Evolutionary conservation across 306 rosid genomes (phyloP).

Genomic region (Quercus mongolica): DNA sequence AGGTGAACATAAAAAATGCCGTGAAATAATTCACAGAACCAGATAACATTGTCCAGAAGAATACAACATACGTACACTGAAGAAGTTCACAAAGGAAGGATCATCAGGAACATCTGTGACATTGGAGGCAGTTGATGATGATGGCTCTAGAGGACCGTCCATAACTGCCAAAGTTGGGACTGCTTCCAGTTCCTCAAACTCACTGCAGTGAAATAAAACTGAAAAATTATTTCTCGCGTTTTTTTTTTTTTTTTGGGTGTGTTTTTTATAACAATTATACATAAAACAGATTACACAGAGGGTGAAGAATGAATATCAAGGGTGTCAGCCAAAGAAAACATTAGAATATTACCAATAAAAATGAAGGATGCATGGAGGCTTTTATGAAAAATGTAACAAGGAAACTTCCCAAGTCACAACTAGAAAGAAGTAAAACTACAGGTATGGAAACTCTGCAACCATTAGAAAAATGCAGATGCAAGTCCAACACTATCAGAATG

Average conservation of each 20-base stretch:
- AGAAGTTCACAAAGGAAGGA: conserved; percentile 55
- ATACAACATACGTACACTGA: conserved; percentile 39
- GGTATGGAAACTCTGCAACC: background rate
- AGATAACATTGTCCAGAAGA: conserved; percentile 4
- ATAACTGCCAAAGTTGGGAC: conserved; percentile 65
- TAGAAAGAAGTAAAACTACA: background rate
- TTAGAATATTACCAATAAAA: background rate
- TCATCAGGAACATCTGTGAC: conserved; percentile 48
- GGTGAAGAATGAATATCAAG: background rate
- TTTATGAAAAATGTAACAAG: background rate
- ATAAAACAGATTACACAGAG: background rate
- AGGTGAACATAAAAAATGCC: background rate
- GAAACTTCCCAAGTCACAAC: background rate
- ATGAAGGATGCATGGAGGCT: background rate
- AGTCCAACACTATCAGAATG: background rate
- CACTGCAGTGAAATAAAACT: conserved; percentile 36
- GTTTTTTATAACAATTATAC: background rate
- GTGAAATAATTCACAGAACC: conserved; percentile 4
- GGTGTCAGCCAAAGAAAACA: background rate
- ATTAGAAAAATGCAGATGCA: background rate
- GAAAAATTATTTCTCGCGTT: conserved; percentile 6
- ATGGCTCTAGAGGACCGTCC: conserved; percentile 58
- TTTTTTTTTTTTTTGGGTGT: too few species aligned
- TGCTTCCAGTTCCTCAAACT: conserved; percentile 59
- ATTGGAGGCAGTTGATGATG: conserved; percentile 42